Base-by-base conservation (phyloP, 768 basidiomycete genomes). In the Boletus huronensis region DNA sequence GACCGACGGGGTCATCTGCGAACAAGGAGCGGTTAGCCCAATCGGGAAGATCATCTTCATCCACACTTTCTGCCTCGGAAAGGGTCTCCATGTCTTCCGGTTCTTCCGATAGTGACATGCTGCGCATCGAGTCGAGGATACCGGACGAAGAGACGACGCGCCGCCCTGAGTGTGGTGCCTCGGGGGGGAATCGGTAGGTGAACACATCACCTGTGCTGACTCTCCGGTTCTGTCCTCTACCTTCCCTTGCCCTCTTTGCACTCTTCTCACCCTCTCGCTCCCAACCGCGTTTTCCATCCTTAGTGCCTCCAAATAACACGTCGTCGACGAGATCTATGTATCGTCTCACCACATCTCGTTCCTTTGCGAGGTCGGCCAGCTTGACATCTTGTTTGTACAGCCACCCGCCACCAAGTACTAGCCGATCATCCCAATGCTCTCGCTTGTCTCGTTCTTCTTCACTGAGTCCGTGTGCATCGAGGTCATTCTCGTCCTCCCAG, bases 241-340 rank as follows among this genome's bases (percentile, higher is more conserved):
- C 70, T 60, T 70, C 70, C 55, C 76, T 75, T 38, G 70, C 74
- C 57, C 69, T 79, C 65, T 77, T 78, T 44, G 74, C 58, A 6
- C 73, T 73, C 57, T 76, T 79, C 59, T 79, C 76, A 49, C 71
- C 70, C 63, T 77, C 76, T 28, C 74, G 66, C 54, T 75, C 71
- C 79, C 80, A 82, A 0, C 81, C 81, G 36, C 78, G 66, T 57
- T 72, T 74, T 6, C 72, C 73, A 13, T 74, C 75, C 61, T 75
- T 79, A 50, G 73, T 75, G 1, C 84, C 83, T 7, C 82, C 81
- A 54, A 94, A 93, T 14, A 94, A 66, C 3, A 87, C 85, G 54
- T 85, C 82, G 61, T 93, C 91, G 3, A 92, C 90, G n/a, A 84
- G 76, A 57, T 90, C 82, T 54, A 92, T 65, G 67, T 93, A 94